Conservation (phyloP, 2,329 filamentous ascomycete genomes). For the Dactylellina sp. region DNA sequence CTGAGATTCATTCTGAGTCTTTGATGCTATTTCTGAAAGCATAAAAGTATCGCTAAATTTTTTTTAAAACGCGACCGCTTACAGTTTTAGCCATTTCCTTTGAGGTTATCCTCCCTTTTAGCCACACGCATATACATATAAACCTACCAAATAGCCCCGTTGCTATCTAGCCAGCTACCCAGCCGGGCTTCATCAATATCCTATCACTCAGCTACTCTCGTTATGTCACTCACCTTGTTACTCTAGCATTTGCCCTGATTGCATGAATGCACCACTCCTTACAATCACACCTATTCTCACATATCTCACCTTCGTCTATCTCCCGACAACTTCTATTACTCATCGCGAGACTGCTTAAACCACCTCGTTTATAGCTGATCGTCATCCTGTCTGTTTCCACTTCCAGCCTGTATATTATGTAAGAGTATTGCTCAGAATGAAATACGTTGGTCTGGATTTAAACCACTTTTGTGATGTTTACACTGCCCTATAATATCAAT, state of each 20-base stretch:
- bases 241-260: neutral
- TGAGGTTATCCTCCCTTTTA: slow-evolving; percentile 1
- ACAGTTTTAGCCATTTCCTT: slow-evolving; percentile 11
- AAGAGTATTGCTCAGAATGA: slow-evolving; percentile 18
- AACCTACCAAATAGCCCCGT: neutral
- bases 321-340: neutral
- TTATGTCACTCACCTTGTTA: neutral
- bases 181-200: neutral
- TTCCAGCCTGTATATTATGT: slow-evolving; percentile 29
- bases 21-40: slow-evolving; percentile 21
- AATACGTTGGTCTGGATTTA: slow-evolving; percentile 15
- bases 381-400: slow-evolving; percentile 4
- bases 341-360: neutral
- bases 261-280: neutral
- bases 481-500: too few species aligned
- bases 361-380: neutral
- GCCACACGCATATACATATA: neutral
- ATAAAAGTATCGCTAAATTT: slow-evolving; percentile 27
- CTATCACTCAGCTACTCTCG: neutral
- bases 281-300: neutral
- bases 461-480: neutral
- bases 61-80: slow-evolving; percentile 37
- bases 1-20: slow-evolving; percentile 15
- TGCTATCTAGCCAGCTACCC: slow-evolving; percentile 3
- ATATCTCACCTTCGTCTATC: neutral